Conservation (phyloP, 1,139 yeast species). For the Candida sp. region DNA sequence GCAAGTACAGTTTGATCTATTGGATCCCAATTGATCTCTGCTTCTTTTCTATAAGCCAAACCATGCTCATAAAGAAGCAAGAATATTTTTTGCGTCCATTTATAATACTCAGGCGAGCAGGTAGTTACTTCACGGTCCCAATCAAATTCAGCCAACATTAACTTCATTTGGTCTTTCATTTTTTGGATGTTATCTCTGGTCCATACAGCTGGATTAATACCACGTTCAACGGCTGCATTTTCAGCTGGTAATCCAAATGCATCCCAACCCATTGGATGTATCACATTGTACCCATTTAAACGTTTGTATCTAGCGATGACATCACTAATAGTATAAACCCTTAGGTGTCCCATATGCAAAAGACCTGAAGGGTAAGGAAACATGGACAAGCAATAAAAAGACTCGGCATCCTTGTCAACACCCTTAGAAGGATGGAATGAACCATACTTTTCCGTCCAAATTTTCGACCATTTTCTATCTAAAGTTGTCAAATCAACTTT, state of each 20-base stretch:
- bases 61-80: slow-evolving; percentile 69
- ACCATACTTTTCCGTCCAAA: slow-evolving; percentile 41
- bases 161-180: slow-evolving; percentile 79
- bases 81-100: slow-evolving; percentile 89
- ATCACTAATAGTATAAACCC: slow-evolving; percentile 92
- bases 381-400: slow-evolving; percentile 76
- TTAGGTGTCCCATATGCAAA: slow-evolving; percentile 87
- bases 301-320: slow-evolving; percentile 75
- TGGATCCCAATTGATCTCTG: slow-evolving; percentile 98
- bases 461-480: slow-evolving; percentile 50
- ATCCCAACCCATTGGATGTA: slow-evolving; percentile 99
- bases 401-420: slow-evolving; percentile 20
- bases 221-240: slow-evolving; percentile 91
- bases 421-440: slow-evolving; percentile 46
- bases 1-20: slow-evolving; percentile 92
- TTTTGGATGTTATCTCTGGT: slow-evolving; percentile 69
- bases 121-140: slow-evolving; percentile 94
- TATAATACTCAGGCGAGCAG: slow-evolving; percentile 83
- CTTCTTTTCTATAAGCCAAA: slow-evolving; percentile 78
- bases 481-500: slow-evolving; percentile 11
- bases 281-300: slow-evolving; percentile 70
- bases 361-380: slow-evolving; percentile 96
- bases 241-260: slow-evolving; percentile 98
- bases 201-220: slow-evolving; percentile 79
- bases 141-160: slow-evolving; percentile 84